A percentile compares a stretch with the other conserved stretches of the same genome.
Evolutionary conservation across 352 stramenopile genomes (phyloP).

Genomic region (Globisporangium carolinianum): DNA sequence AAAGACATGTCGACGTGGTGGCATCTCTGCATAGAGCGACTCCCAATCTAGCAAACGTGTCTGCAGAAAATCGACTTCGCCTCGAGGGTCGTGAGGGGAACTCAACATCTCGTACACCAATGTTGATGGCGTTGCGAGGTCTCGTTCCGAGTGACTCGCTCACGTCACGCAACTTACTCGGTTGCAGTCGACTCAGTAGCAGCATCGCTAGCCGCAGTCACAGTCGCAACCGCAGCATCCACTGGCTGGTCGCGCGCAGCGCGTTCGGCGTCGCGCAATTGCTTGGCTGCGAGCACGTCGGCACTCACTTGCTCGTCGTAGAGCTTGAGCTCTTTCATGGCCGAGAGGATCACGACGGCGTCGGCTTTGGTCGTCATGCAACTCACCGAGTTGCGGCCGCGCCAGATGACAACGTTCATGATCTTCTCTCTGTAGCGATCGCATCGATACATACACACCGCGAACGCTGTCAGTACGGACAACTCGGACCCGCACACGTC

Average conservation of each 20-base stretch:
- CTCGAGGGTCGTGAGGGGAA: too few relatives aligned
- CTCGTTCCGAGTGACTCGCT: too few relatives aligned
- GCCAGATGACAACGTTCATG: conserved; percentile 83
- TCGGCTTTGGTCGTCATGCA: conserved; percentile 83
- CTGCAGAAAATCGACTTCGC: too few relatives aligned
- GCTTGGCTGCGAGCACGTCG: conserved; percentile 38
- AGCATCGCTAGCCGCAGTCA: too few relatives aligned
- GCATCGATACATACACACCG: conserved; percentile 8
- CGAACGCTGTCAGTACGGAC: conserved; percentile 10
- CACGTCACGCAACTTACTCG: too few relatives aligned
- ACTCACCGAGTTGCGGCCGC: conserved; percentile 81
- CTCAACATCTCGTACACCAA: too few relatives aligned
- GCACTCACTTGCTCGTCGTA: conserved; percentile 44
- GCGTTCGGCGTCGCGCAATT: conserved; percentile 38
- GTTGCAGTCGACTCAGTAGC: too few relatives aligned
- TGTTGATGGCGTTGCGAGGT: too few relatives aligned
- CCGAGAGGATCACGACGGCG: conserved; percentile 59
- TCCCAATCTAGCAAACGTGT: too few relatives aligned
- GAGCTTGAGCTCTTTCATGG: conserved; percentile 83
- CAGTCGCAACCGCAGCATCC: neutral
- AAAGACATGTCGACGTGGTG: too few relatives aligned
- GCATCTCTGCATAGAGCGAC: too few relatives aligned
- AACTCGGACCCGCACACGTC: neutral
- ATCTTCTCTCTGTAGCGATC: conserved; percentile 53
- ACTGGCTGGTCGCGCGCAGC: conserved; percentile 20